Base-by-base conservation (phyloP, 371 early-diverging fungal species). In the Syncephalastrum contaminatum region DNA sequence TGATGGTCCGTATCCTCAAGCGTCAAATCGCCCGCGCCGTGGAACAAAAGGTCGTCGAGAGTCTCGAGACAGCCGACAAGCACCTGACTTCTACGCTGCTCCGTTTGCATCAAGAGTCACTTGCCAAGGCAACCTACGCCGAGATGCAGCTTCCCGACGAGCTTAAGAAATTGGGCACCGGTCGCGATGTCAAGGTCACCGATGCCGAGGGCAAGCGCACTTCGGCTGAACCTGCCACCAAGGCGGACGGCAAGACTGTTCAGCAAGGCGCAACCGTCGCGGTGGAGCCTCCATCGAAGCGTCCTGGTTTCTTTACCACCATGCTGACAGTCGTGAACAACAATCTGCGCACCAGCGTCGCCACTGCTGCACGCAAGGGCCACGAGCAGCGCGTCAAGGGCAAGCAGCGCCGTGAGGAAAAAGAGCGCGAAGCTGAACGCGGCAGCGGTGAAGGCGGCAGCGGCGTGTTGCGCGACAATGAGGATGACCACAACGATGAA, bases 11-110 rank as follows among this genome's bases (percentile, higher is more conserved):
- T 16, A 66, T 75, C 5, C 54, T 81, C 25, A 73, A 72, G 43
- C 72, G 69, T 13, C 77, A 82, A 12, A 72, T 84, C 19, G 70
- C 73, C 7, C 74, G 62, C 7, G 66, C 81, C 0, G 58, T 84
- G 12, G 82, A 80, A 56, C 55, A 61, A 0, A 74, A 80, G 56
- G 55, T 84, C 8, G 52, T 59, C 8, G 63, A 75, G 14, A 43
- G 59, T 0, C 42, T 81, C 30, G 59, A 61, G 13, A 51, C 63
- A 2, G 70, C 70, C n/a, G 82, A 81, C 53, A 54, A 55, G 40
- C 56, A 66, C 7, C 15, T 75, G 0, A 79, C 82, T 0, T 15
- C 13, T 4, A 51, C 14, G 6, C n/a, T 59, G 41, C 61, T 60
- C 19, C 50, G 44, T 51, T 40, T 69, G 30, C 51, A 62, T 43